Evolutionary conservation across 257 asterid species (phyloP).

Genomic region (Rubia yunnanensis): DNA sequence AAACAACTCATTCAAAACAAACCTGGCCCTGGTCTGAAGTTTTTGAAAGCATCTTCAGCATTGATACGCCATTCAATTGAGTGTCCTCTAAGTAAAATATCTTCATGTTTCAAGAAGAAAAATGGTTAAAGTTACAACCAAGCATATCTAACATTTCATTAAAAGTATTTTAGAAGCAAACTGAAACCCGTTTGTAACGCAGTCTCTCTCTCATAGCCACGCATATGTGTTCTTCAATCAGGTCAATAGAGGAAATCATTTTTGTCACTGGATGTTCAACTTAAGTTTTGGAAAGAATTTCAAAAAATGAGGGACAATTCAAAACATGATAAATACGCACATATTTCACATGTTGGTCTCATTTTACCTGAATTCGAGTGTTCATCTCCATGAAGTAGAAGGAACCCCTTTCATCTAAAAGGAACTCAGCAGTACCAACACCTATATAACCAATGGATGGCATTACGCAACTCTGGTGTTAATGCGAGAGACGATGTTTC

Average conservation of each 20-base stretch:
- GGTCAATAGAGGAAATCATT: too few species aligned
- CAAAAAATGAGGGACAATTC: too few species aligned
- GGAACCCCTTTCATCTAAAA: too few species aligned
- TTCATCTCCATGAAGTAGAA: too few species aligned
- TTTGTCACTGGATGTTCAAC: too few species aligned
- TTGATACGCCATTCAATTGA: slow-evolving; percentile 97
- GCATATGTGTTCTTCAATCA: too few species aligned
- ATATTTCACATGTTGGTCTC: too few species aligned
- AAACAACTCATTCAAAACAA: slow-evolving; percentile 5
- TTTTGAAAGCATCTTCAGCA: slow-evolving; percentile 98
- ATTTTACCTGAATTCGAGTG: too few species aligned
- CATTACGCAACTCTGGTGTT: slow-evolving; percentile 79
- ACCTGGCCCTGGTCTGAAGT: slow-evolving; percentile 99
- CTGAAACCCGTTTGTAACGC: slow-evolving; percentile 57
- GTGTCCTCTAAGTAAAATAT: slow-evolving; percentile 83
- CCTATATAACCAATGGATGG: too few species aligned
- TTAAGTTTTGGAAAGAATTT: too few species aligned
- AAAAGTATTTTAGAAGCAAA: not conserved
- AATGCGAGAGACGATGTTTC: slow-evolving; percentile 99
- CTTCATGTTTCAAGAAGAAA: slow-evolving; percentile 47
- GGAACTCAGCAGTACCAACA: too few species aligned
- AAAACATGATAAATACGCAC: too few species aligned
- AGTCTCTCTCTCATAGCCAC: slow-evolving; percentile 93
- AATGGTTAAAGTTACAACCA: not conserved
- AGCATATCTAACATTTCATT: not conserved